Percentiles rank a stretch among this genome's conserved stretches.
phyloP scores from a whole-genome alignment of 106 monocot species.

The Xerophyta viscosa region DNA sequence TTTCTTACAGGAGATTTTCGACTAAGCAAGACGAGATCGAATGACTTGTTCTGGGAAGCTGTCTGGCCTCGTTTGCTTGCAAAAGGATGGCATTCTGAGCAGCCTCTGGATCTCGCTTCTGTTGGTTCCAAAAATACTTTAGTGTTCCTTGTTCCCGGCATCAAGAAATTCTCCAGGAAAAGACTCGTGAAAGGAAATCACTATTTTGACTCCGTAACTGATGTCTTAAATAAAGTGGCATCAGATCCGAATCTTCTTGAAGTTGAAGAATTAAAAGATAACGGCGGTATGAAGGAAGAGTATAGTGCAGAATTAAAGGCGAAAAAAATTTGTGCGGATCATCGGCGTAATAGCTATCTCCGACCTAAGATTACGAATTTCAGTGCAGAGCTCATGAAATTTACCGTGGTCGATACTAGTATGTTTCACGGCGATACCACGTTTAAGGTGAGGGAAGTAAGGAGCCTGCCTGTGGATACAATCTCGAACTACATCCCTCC shows the following conservation, averaged over 20 bases:
- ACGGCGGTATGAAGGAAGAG: slow-evolving; percentile 9
- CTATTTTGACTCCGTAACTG: slow-evolving; percentile 90
- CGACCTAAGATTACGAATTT: slow-evolving; percentile 29
- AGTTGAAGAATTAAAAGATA: too few relatives aligned
- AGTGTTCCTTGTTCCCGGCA: slow-evolving; percentile 71
- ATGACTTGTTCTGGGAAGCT: slow-evolving; percentile 97
- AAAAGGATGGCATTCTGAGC: slow-evolving; percentile 83
- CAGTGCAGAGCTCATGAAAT: slow-evolving; percentile 40
- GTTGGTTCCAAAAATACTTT: slow-evolving; percentile 29
- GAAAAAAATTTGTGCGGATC: slow-evolving; percentile 12
- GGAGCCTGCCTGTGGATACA: slow-evolving; percentile 40
- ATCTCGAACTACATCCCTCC: not conserved
- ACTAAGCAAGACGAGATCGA: slow-evolving; percentile 75
- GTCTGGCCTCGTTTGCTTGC: slow-evolving; percentile 95
- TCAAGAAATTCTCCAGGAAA: slow-evolving; percentile 75
- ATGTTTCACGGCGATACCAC: slow-evolving; percentile 23
- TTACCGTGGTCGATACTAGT: slow-evolving; percentile 76
- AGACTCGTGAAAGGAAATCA: slow-evolving; percentile 81
- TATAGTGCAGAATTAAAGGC: slow-evolving; percentile 3
- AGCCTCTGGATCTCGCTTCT: slow-evolving; percentile 43
- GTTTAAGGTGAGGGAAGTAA: slow-evolving; percentile 42
- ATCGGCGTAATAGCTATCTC: slow-evolving; percentile 19
- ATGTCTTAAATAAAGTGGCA: slow-evolving; percentile 80
- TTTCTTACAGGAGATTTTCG: slow-evolving; percentile 85
- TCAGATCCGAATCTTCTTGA: slow-evolving; percentile 70